Evolutionary conservation across 192 early-diverging fungal genomes (phyloP).

Genomic region (Coemansia sp.): DNA sequence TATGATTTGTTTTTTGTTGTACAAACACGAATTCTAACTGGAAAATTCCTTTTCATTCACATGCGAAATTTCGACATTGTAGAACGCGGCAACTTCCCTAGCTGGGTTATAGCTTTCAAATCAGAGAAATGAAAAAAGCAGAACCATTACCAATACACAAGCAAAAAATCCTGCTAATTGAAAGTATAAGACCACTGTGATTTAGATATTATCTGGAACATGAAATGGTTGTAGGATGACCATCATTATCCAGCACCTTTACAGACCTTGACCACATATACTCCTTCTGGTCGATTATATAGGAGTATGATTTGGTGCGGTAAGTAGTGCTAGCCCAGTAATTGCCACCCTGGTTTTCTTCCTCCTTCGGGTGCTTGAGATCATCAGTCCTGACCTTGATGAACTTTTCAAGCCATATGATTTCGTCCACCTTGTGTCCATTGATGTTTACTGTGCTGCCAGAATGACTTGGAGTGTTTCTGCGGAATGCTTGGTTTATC

Average conservation of each 20-base stretch:
- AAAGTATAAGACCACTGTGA: no score
- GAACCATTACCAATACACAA: no score
- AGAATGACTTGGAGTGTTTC: slow-evolving; percentile 9
- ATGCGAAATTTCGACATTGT: no score
- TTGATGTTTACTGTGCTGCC: slow-evolving; percentile 43
- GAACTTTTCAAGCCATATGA: slow-evolving; percentile 50
- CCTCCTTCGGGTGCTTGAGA: slow-evolving; percentile 45
- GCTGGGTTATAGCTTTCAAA: no score
- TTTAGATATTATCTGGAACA: no score
- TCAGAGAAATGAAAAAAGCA: no score
- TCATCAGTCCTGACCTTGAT: slow-evolving; percentile 36
- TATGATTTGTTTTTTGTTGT: no score
- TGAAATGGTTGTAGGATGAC: slow-evolving; percentile 13
- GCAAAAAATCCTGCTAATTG: no score
- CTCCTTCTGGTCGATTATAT: slow-evolving; percentile 24
- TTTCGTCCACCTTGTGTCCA: slow-evolving; percentile 38
- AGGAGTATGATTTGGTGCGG: slow-evolving; percentile 54
- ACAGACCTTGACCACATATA: slow-evolving; percentile 32
- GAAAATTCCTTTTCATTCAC: no score
- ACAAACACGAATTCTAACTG: no score
- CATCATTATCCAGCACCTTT: slow-evolving; percentile 46
- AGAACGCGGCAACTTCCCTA: no score
- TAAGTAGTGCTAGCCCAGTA: slow-evolving; percentile 48
- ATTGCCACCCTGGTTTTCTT: slow-evolving; percentile 25
- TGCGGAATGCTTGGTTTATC: slow-evolving; percentile 20